These are phyloP conservation scores for Morella rubra DNA, from an alignment of 306 rosid species.

Conservation along the genomic window DNA sequence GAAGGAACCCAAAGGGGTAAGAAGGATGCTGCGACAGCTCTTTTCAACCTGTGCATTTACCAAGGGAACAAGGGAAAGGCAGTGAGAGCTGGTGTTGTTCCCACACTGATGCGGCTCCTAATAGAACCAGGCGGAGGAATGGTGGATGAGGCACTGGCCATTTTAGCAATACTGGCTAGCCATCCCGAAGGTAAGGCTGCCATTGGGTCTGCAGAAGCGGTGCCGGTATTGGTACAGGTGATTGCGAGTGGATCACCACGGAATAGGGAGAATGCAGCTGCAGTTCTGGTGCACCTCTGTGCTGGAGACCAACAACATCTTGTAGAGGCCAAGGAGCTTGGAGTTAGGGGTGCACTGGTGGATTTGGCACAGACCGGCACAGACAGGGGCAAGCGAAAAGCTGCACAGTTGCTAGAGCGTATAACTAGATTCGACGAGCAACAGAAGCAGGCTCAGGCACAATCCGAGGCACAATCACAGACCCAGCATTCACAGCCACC, in stretches of 20 bases:
- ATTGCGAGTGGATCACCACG: conserved; percentile 87
- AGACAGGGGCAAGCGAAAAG: conserved; percentile 95
- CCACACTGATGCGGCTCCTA: conserved; percentile 80
- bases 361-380: conserved; percentile 90
- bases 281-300: conserved; percentile 87
- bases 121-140: conserved; percentile 84
- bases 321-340: conserved; percentile 68
- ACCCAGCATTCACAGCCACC: conserved; percentile 44
- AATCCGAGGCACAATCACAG: conserved; percentile 47
- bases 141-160: conserved; percentile 98
- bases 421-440: conserved; percentile 69
- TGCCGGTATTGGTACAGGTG: conserved; percentile 79
- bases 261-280: conserved; percentile 94
- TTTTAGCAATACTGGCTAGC: conserved; percentile 88
- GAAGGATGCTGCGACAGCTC: conserved; percentile 98
- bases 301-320: conserved; percentile 77
- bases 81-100: conserved; percentile 89
- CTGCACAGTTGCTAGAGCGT: conserved; percentile 79
- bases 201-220: conserved; percentile 82
- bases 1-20: conserved; percentile 98
- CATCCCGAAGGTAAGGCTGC: conserved; percentile 85
- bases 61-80: conserved; percentile 98
- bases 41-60: conserved; percentile 92
- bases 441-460: conserved; percentile 46
- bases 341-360: conserved; percentile 57